Conservation (phyloP, 2,329 filamentous ascomycete genomes). For the Claviceps sp. region DNA sequence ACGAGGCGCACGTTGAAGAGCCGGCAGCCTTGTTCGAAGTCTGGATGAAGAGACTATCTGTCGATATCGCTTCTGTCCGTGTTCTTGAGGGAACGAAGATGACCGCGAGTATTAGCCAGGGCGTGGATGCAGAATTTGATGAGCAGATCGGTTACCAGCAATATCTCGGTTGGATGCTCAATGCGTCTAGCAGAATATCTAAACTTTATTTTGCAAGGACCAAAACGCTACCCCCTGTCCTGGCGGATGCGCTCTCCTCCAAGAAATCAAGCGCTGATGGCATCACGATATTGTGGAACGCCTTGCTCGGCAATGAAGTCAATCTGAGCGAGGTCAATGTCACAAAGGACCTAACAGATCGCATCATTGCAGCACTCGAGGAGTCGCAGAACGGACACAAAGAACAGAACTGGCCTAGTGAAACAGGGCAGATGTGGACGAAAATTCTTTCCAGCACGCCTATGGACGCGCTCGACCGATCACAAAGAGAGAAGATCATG, state of each 20-base stretch:
- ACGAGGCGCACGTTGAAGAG: slow-evolving; percentile 17
- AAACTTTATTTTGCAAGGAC: slow-evolving; percentile 15
- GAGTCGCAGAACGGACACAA: slow-evolving; percentile 16
- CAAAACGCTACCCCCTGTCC: slow-evolving; percentile 11
- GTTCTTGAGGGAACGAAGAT: slow-evolving; percentile 13
- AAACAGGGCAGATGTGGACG: slow-evolving; percentile 17
- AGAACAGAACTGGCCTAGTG: slow-evolving; percentile 19
- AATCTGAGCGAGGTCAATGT: slow-evolving; percentile 23
- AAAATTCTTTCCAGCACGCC: slow-evolving; percentile 21
- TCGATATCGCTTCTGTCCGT: slow-evolving; percentile 14
- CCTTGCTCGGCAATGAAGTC: slow-evolving; percentile 23
- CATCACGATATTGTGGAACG: slow-evolving; percentile 16
- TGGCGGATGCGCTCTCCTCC: slow-evolving; percentile 13
- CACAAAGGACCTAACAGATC: slow-evolving; percentile 18
- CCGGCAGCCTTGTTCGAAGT: slow-evolving; percentile 18
- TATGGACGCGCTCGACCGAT: slow-evolving; percentile 26
- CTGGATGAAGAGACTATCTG: slow-evolving; percentile 21
- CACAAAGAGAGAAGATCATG: slow-evolving; percentile 31
- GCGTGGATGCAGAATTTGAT: slow-evolving; percentile 11
- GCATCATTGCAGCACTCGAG: slow-evolving; percentile 17
- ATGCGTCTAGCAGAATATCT: slow-evolving; percentile 19
- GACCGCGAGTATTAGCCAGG: slow-evolving; percentile 6
- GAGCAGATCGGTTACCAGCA: slow-evolving; percentile 16
- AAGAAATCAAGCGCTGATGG: slow-evolving; percentile 8
- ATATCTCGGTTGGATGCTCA: slow-evolving; percentile 22